phyloP scores from a whole-genome alignment of 2,329 filamentous ascomycete species.

The Trichothecium sympodiale region DNA sequence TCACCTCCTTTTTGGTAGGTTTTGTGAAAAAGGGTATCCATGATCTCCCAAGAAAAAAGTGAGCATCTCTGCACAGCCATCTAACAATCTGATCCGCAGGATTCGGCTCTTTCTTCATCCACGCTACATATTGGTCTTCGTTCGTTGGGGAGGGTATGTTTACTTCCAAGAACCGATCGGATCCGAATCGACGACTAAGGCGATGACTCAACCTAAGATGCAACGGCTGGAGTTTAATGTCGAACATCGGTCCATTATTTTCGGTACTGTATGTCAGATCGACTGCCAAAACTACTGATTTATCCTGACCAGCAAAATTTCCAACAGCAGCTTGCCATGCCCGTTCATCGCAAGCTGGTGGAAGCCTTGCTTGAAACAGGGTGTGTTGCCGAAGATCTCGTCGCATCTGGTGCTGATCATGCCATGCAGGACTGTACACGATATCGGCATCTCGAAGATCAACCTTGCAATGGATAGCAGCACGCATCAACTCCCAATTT shows the following conservation, averaged over 20 bases:
- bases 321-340: conserved; percentile 35
- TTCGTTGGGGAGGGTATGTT: conserved; percentile 30
- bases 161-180: conserved; percentile 48
- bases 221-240: conserved; percentile 35
- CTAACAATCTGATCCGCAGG: conserved; percentile 13
- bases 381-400: conserved; percentile 24
- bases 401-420: conserved; percentile 33
- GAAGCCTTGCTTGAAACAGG: conserved; percentile 33
- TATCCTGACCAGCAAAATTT: conserved; percentile 20
- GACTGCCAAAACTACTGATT: conserved; percentile 31
- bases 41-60: conserved; percentile 32
- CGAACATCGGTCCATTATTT: conserved; percentile 28
- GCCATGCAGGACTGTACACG: conserved; percentile 25
- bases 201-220: conserved; percentile 38
- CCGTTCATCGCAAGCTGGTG: conserved; percentile 28
- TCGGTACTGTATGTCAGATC: conserved; percentile 25
- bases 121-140: conserved; percentile 12
- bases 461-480: conserved; percentile 33
- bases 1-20: conserved; percentile 24
- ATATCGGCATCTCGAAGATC: conserved; percentile 23
- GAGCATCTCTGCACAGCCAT: conserved; percentile 18
- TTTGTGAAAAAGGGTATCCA: conserved; percentile 38
- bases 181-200: conserved; percentile 42
- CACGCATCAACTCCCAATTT: conserved; percentile 40
- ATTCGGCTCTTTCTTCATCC: conserved; percentile 11